Evolutionary conservation across 2,329 filamentous ascomycete species (phyloP).

Genomic region (Colletotrichum eremochloae): DNA sequence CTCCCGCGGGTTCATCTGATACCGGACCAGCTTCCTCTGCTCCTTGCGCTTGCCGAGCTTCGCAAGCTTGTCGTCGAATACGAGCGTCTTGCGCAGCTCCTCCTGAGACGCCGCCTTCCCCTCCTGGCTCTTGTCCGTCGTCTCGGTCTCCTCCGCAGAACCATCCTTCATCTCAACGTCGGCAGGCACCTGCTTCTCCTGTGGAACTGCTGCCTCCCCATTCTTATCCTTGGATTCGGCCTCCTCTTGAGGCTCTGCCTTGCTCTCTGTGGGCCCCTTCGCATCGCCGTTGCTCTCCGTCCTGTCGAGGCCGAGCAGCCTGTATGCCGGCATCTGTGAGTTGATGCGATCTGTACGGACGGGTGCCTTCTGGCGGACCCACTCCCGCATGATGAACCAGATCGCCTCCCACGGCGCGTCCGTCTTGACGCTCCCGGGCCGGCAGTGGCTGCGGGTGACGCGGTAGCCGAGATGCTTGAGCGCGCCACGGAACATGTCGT

Average conservation of each 20-base stretch:
- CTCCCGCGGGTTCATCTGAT: constrained; percentile 89
- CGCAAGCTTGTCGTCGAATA: constrained; percentile 85
- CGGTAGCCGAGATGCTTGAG: constrained; percentile 84
- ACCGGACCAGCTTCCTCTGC: constrained; percentile 80
- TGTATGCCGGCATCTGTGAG: constrained; percentile 77
- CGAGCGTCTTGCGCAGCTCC: constrained; percentile 69
- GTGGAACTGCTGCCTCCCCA: constrained; percentile 41
- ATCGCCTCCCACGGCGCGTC: constrained; percentile 91
- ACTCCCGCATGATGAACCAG: constrained; percentile 95
- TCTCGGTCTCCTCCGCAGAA: constrained; percentile 41
- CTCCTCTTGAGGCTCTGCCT: constrained; percentile 44
- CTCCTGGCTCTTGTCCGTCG: constrained; percentile 38
- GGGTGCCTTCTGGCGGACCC: constrained; percentile 84
- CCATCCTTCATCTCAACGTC: constrained; percentile 53
- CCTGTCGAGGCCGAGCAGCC: constrained; percentile 68
- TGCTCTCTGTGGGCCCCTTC: constrained; percentile 40
- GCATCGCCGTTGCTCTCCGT: constrained; percentile 49
- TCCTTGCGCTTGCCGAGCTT: constrained; percentile 78
- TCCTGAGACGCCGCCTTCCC: constrained; percentile 44
- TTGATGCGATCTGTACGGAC: constrained; percentile 80
- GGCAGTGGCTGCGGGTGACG: constrained; percentile 88
- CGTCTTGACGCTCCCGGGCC: constrained; percentile 91
- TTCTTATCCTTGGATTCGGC: constrained; percentile 46
- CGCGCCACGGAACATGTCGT: constrained; percentile 84
- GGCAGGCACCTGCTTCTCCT: constrained; percentile 49